These are phyloP conservation scores for Tothia fuscella DNA, from an alignment of 2,329 filamentous ascomycete species.

Conservation along the genomic window DNA sequence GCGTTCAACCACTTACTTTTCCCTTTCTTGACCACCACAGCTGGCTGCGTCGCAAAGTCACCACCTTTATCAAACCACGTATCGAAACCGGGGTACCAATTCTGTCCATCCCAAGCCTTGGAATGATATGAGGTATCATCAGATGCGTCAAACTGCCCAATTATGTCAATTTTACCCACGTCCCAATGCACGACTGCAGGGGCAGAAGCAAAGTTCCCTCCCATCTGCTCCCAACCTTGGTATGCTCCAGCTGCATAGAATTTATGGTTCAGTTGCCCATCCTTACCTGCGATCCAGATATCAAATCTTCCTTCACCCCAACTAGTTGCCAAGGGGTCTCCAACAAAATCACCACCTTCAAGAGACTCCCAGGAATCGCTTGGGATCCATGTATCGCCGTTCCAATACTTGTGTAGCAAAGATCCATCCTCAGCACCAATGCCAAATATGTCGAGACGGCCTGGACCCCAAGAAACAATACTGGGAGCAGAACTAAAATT, in stretches of 20 bases:
- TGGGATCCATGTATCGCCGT: background rate
- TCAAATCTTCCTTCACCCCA: background rate
- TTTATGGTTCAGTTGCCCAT: background rate
- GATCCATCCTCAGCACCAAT: background rate
- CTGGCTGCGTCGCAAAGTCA: background rate
- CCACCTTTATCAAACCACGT: background rate
- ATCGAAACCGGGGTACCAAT: background rate
- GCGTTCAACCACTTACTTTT: background rate
- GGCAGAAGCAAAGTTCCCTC: background rate
- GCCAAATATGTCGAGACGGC: constrained; percentile 3
- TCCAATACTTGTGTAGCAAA: constrained; percentile 4
- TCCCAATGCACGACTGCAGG: constrained; percentile 4
- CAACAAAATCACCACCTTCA: background rate
- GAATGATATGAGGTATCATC: background rate
- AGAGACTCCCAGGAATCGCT: background rate
- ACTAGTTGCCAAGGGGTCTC: background rate
- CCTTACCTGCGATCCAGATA: background rate
- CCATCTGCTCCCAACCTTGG: background rate
- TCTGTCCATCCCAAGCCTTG: background rate
- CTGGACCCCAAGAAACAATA: constrained; percentile 1
- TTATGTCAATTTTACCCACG: background rate
- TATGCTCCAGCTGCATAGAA: background rate
- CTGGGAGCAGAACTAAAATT: constrained; percentile 1
- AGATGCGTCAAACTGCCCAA: background rate
- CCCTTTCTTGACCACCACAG: background rate